Evolutionary conservation across 108 stramenopile species (phyloP).

Genomic region (Cyclotella choctawhatcheeana): DNA sequence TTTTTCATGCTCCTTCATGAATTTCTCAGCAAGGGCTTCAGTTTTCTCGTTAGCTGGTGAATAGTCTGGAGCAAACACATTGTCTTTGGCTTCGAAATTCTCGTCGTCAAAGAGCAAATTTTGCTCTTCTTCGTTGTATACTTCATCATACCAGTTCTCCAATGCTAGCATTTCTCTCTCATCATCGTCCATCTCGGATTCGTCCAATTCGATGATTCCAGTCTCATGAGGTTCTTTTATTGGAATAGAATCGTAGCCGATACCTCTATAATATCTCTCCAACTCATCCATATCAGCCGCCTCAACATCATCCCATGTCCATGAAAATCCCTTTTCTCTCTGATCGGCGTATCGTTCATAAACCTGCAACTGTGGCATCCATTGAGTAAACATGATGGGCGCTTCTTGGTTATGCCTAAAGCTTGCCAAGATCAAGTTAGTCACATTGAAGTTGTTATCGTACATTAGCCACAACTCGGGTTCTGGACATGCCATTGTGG

Average conservation of each 20-base stretch:
- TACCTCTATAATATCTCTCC: constrained; percentile 73
- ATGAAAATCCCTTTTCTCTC: constrained; percentile 74
- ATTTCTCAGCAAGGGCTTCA: constrained; percentile 62
- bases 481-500: constrained; percentile 52
- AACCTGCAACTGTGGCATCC: constrained; percentile 80
- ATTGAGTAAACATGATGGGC: constrained; percentile 79
- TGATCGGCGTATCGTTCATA: constrained; percentile 72
- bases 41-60: constrained; percentile 67
- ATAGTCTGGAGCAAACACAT: constrained; percentile 76
- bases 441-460: constrained; percentile 85
- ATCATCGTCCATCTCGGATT: constrained; percentile 74
- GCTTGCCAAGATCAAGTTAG: constrained; percentile 81
- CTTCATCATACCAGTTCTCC: constrained; percentile 86
- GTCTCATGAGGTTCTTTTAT: constrained; percentile 71
- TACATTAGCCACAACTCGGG: constrained; percentile 75
- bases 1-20: constrained; percentile 61
- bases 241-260: constrained; percentile 83
- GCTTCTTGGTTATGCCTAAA: constrained; percentile 83
- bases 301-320: constrained; percentile 83
- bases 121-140: constrained; percentile 85
- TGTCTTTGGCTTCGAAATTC: constrained; percentile 75
- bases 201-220: constrained; percentile 74
- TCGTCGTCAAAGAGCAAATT: constrained; percentile 85
- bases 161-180: constrained; percentile 86
- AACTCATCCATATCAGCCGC: constrained; percentile 77